Evolutionary conservation across 2,329 filamentous ascomycete genomes (phyloP), one percentile per base, ranked within the genome.

Genomic region (Scedosporium minutisporum): DNA sequence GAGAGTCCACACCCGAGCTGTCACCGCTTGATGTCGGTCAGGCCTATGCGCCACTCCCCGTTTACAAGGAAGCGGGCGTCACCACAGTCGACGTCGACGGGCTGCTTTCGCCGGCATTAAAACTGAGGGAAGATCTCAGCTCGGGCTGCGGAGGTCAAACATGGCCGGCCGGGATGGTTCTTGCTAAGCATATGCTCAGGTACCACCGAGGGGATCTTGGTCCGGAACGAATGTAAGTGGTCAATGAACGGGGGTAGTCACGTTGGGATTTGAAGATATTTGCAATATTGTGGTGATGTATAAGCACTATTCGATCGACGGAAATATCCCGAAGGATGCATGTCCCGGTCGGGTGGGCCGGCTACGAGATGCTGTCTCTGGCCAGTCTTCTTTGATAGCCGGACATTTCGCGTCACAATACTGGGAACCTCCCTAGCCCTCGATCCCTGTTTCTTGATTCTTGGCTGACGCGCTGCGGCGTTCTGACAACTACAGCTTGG

Each of bases 161-260:
- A 10, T 97, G 95, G 95, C 93, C 93, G 3, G 93, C 93, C 0
- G 95, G 95, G 10, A 89, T 96, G 86, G 84, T 95, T 16, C 80
- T 99, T 61, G 84, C 89, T 21, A 91, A 88, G 74, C 96, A 97
- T 72, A 83, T 97, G 82, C 80, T 97, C 64, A 84, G 87, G 61
- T 87, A 87, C 70, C 89, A 90, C 68, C 78, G 78, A 65, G 76
- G 82, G n/a, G 77, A 84, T 67, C 74, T 96, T 66, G 75, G 74
- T 63, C 78, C 83, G 63, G 87, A 89, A 66, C 83, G 85, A 74
- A 91, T 96, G 90, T 96, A 73, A 73, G 87, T 83, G 33, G 6
- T 59, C 23, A 16, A 14, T 38, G 33, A 10, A 12, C 3, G 25
- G 33, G 9, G 33, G 10, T 12, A 38, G 10, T 2, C 10, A 38